A percentile compares a stretch with the other conserved stretches of the same genome.
Evolutionary conservation across 163 green algal genomes (phyloP).

Genomic region (Scenedesmus sp.): DNA sequence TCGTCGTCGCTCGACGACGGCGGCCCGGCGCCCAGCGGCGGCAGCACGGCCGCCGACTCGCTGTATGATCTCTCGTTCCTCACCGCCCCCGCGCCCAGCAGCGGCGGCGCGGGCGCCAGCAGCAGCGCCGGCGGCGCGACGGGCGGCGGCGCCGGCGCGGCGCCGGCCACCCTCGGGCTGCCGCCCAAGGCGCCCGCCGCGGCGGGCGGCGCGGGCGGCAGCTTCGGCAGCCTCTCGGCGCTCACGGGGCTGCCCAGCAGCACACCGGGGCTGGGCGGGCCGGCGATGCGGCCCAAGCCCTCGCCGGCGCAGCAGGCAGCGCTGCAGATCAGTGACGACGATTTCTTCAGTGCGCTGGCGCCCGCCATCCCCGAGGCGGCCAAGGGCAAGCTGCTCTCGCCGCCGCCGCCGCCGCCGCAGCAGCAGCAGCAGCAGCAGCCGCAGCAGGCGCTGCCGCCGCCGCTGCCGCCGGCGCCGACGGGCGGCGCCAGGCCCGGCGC

Average conservation of each 20-base stretch:
- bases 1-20: too few relatives aligned
- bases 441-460: neutral
- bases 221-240: conserved; percentile 14
- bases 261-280: conserved; percentile 32
- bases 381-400: conserved; percentile 24
- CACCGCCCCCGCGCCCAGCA: neutral
- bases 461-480: neutral
- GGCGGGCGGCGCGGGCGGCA: neutral
- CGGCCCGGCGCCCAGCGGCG: too few relatives aligned
- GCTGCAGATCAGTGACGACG: conserved; percentile 25
- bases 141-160: neutral
- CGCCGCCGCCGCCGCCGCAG: conserved; percentile 15
- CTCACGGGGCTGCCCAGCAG: conserved; percentile 6
- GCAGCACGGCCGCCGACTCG: neutral
- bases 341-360: conserved; percentile 41
- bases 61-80: conserved; percentile 36
- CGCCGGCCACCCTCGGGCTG: neutral
- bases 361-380: conserved; percentile 24
- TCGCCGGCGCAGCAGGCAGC: neutral
- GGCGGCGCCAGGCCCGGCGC: neutral
- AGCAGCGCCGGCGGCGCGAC: too few relatives aligned
- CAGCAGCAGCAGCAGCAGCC: neutral
- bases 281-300: conserved; percentile 20
- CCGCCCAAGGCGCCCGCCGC: conserved; percentile 3
- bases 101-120: neutral